Percentiles rank a stretch among this genome's conserved stretches.
phyloP scores from a whole-genome alignment of 2,329 filamentous ascomycete species.

The Aspergillus sojae region DNA sequence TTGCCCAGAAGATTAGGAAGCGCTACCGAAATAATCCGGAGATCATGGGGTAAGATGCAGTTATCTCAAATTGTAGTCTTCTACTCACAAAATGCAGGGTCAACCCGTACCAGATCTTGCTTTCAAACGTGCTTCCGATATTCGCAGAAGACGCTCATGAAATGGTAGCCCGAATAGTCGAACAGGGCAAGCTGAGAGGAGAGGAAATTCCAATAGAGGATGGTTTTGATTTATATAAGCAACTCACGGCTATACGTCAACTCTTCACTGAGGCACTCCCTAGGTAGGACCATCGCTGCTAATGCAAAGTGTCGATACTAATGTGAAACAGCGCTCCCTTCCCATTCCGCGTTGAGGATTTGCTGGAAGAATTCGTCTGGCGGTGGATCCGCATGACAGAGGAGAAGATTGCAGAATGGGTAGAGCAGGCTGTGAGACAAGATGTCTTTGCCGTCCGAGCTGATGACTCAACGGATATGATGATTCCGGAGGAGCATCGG shows the following conservation, averaged over 20 bases:
- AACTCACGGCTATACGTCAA: slow-evolving; percentile 79
- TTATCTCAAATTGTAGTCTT: slow-evolving; percentile 19
- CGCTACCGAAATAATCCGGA: slow-evolving; percentile 85
- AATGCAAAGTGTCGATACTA: slow-evolving; percentile 10
- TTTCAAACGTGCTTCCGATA: slow-evolving; percentile 81
- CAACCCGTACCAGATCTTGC: slow-evolving; percentile 69
- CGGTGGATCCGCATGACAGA: slow-evolving; percentile 87
- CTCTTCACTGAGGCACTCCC: slow-evolving; percentile 79
- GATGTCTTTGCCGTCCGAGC: slow-evolving; percentile 80
- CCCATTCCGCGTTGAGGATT: slow-evolving; percentile 81
- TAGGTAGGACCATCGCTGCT: slow-evolving; percentile 39
- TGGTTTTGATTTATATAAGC: slow-evolving; percentile 90
- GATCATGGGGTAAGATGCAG: slow-evolving; percentile 68
- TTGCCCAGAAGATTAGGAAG: slow-evolving; percentile 88
- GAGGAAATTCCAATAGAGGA: slow-evolving; percentile 85
- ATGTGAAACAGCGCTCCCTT: slow-evolving; percentile 59
- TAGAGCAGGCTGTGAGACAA: slow-evolving; percentile 87
- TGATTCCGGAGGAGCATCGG: slow-evolving; percentile 75
- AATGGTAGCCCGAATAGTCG: slow-evolving; percentile 78
- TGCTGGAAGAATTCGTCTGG: slow-evolving; percentile 93
- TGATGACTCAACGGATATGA: slow-evolving; percentile 59
- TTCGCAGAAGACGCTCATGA: slow-evolving; percentile 89
- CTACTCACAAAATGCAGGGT: slow-evolving; percentile 43
- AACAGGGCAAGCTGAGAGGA: slow-evolving; percentile 67
- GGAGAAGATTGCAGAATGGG: slow-evolving; percentile 75